These are phyloP conservation scores for Pezizomycotina sp. DNA, from an alignment of 2,329 filamentous ascomycete species.

Conservation along the genomic window DNA sequence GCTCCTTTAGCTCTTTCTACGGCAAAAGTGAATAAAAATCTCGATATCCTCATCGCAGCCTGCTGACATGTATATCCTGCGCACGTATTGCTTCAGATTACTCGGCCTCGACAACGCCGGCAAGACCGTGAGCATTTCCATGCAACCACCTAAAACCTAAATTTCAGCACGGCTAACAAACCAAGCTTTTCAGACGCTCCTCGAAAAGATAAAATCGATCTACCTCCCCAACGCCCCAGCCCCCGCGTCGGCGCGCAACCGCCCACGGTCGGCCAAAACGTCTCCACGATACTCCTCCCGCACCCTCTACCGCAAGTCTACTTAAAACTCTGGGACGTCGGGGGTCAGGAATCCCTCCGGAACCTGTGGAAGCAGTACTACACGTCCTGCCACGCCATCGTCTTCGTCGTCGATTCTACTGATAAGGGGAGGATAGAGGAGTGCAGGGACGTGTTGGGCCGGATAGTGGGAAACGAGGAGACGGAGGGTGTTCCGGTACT, in stretches of 20 bases:
- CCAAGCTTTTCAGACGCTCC: conserved; percentile 45
- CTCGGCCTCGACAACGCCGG: conserved; percentile 96
- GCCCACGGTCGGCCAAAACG: conserved; percentile 92
- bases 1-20: neutral
- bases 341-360: conserved; percentile 75
- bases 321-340: conserved; percentile 96
- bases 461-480: conserved; percentile 71
- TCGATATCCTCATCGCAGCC: too few relatives aligned
- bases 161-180: neutral
- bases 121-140: conserved; percentile 46
- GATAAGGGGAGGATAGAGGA: conserved; percentile 80
- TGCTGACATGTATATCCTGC: too few relatives aligned
- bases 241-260: conserved; percentile 61
- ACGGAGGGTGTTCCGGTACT: conserved; percentile 82
- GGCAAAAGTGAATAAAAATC: too few relatives aligned
- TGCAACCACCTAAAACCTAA: neutral
- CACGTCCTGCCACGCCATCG: conserved; percentile 80
- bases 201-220: conserved; percentile 85
- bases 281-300: conserved; percentile 64
- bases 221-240: conserved; percentile 46
- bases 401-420: conserved; percentile 92
- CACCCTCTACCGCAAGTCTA: conserved; percentile 59
- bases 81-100: conserved; percentile 29
- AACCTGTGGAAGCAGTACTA: conserved; percentile 96
- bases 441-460: conserved; percentile 75